Percentiles rank a stretch among this genome's conserved stretches.
Evolutionary conservation across 345 rosid species (phyloP).

Genomic region (Aurinia saxatilis): DNA sequence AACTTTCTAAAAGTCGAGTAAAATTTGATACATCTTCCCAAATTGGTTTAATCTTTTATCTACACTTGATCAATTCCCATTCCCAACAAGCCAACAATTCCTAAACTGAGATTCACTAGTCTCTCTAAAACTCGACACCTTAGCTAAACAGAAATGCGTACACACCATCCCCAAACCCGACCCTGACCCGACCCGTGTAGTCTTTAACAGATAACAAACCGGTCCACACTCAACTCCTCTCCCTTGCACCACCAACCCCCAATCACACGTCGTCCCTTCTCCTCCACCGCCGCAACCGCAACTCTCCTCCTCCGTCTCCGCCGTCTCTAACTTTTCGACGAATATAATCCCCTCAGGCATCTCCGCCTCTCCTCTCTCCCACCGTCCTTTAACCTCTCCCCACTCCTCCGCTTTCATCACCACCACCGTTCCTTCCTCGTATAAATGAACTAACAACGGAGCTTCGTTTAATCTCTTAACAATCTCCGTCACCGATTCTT

Average conservation of each 20-base stretch:
- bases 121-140: conserved; percentile 57
- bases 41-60: no score
- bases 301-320: conserved; percentile 16
- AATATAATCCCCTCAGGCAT: conserved; percentile 30
- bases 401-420: conserved; percentile 33
- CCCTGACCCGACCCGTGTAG: conserved; percentile 41
- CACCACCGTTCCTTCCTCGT: conserved; percentile 17
- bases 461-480: conserved; percentile 22
- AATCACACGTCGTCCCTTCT: conserved; percentile 36
- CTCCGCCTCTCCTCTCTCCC: conserved; percentile 33
- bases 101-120: conserved; percentile 44
- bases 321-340: conserved; percentile 21
- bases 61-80: not conserved
- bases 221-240: conserved; percentile 44
- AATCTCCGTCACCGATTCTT: conserved; percentile 27
- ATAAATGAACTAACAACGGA: conserved; percentile 23
- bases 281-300: conserved; percentile 54
- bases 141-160: conserved; percentile 62
- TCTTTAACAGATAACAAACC: conserved; percentile 62
- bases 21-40: no score
- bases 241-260: conserved; percentile 87
- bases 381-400: conserved; percentile 18
- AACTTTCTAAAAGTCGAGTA: no score
- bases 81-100: conserved; percentile 52
- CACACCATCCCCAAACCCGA: conserved; percentile 42